Conservation (phyloP, 2,329 filamentous ascomycete species). For the Teratosphaeria viscida region DNA sequence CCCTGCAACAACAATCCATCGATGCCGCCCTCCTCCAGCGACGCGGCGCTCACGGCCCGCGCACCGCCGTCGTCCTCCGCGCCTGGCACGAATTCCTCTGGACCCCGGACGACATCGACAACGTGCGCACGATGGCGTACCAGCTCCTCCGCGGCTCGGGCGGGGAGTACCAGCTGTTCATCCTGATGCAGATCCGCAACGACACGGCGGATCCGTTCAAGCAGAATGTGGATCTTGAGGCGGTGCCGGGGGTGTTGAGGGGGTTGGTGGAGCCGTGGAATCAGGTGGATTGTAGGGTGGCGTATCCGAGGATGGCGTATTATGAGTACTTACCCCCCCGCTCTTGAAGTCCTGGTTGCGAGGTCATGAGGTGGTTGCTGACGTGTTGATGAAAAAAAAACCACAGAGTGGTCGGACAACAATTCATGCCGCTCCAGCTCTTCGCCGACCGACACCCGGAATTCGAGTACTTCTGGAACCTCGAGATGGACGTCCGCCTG, state of each 20-base stretch:
- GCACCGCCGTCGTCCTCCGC: neutral
- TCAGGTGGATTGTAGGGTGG: neutral
- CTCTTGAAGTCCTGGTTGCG: neutral
- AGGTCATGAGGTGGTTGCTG: neutral
- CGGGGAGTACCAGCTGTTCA: neutral
- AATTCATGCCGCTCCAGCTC: constrained; percentile 43
- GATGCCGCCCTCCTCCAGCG: neutral
- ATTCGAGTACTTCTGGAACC: constrained; percentile 69
- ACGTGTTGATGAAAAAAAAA: neutral
- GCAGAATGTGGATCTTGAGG: neutral
- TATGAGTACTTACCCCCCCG: neutral
- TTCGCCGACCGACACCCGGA: constrained; percentile 64
- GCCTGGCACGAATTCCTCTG: neutral
- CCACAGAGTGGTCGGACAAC: neutral
- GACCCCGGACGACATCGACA: neutral
- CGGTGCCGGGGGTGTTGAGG: neutral
- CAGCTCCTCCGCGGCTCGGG: neutral
- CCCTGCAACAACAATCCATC: neutral
- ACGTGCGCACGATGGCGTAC: neutral
- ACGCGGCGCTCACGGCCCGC: neutral
- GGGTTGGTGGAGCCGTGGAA: neutral
- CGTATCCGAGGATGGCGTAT: neutral
- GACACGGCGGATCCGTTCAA: neutral
- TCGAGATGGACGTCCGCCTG: constrained; percentile 70
- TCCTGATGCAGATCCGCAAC: neutral